Percentiles rank a stretch among this genome's conserved stretches.
Evolutionary conservation across 352 stramenopile species (phyloP).

Genomic region (Phytophthora chlamydospora): DNA sequence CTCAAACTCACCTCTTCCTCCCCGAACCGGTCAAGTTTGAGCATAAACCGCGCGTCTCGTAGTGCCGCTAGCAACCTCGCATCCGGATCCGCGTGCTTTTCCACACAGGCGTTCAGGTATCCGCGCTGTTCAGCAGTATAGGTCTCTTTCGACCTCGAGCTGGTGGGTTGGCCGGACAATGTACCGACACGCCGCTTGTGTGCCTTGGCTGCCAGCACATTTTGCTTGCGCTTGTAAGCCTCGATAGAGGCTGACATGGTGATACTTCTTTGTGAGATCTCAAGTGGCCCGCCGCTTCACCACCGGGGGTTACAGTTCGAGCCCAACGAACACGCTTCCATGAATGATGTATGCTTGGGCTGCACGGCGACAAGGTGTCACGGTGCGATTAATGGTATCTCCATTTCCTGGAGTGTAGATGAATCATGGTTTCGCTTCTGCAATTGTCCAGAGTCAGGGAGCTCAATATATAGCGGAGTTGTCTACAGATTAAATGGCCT

Average conservation of each 20-base stretch:
- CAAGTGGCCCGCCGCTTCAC: slow-evolving; percentile 9
- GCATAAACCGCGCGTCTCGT: slow-evolving; percentile 38
- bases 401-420: no score
- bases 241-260: slow-evolving; percentile 56
- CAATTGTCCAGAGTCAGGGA: no score
- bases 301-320: slow-evolving; percentile 6
- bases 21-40: slow-evolving; percentile 62
- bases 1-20: slow-evolving; percentile 45
- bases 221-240: slow-evolving; percentile 62
- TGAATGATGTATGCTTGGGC: no score
- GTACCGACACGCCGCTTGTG: slow-evolving; percentile 1
- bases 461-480: no score
- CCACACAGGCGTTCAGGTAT: slow-evolving; percentile 65
- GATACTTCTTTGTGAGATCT: background rate
- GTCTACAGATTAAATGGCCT: no score
- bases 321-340: background rate
- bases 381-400: no score
- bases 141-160: slow-evolving; percentile 16
- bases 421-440: no score
- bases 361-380: no score
- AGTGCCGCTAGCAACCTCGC: slow-evolving; percentile 50
- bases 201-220: slow-evolving; percentile 43
- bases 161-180: background rate
- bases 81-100: slow-evolving; percentile 59
- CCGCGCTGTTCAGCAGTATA: slow-evolving; percentile 53